A percentile compares a stretch with the other conserved stretches of the same genome.
Conservation (phyloP, 805 yeast genomes). For the Zygosaccharomyces kombuchaensis region DNA sequence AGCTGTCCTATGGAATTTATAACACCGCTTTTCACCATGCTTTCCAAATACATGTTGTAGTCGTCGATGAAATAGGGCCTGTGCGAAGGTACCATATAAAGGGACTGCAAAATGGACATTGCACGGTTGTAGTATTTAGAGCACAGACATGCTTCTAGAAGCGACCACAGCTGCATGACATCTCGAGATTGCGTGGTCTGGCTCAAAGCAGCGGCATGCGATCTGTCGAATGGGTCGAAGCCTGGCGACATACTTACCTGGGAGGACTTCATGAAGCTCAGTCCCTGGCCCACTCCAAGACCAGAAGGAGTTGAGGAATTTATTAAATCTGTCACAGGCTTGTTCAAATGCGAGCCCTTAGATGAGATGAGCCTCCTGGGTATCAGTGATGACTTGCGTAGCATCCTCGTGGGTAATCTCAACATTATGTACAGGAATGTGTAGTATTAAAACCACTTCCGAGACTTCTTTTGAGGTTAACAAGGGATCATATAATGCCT, state of each 20-base stretch:
- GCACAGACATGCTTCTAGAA: slow-evolving; percentile 72
- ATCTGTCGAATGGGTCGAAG: slow-evolving; percentile 29
- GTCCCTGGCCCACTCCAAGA: slow-evolving; percentile 4
- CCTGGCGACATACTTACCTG: slow-evolving; percentile 19
- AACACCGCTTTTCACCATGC: slow-evolving; percentile 11
- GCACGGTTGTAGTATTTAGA: slow-evolving; percentile 68
- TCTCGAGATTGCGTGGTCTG: slow-evolving; percentile 41
- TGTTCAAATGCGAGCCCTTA: slow-evolving; percentile 14
- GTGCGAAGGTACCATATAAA: slow-evolving; percentile 46
- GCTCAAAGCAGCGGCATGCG: slow-evolving; percentile 18
- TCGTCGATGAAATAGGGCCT: slow-evolving; percentile 55
- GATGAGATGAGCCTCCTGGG: slow-evolving; percentile 17
- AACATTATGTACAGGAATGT: slow-evolving; percentile 10
- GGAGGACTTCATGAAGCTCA: slow-evolving; percentile 13
- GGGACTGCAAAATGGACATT: slow-evolving; percentile 56
- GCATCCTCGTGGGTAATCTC: slow-evolving; percentile 12
- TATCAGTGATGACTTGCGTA: slow-evolving; percentile 11
- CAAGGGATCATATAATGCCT: background rate
- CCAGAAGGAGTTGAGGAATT: slow-evolving; percentile 6
- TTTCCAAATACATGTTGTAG: slow-evolving; percentile 56
- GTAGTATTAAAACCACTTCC: background rate
- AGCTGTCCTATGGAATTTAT: slow-evolving; percentile 38
- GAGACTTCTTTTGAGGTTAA: background rate
- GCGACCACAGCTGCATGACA: slow-evolving; percentile 64
- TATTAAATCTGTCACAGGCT: slow-evolving; percentile 11